Base-by-base conservation (phyloP, 2,329 filamentous ascomycete species). In the Talaromyces atroroseus region DNA sequence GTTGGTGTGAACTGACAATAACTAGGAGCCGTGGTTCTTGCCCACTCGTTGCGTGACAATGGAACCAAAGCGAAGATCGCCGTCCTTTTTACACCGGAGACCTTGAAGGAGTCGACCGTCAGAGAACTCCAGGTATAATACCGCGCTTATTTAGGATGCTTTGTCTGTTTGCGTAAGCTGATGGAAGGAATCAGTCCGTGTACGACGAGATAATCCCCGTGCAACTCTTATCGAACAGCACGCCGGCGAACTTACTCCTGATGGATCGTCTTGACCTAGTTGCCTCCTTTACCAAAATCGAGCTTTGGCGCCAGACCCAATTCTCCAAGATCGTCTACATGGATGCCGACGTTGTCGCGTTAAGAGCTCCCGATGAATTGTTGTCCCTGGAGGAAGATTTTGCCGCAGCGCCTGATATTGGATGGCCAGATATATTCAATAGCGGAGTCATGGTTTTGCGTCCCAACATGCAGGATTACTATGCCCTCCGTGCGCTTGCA, bases 341-440 rank as follows among this genome's bases (percentile, higher is more conserved):
- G 61, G 94, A 99, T 70, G 89, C 92, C 60, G 94, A 99, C 67
- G 84, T 96, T 42, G 88, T 99, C n/a, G 89, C 90, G 29, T 82
- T 96, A 60, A 82, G 91, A 63, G 90, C 92, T 34, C 89, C 92
- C 3, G 92, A 99, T 66, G 94, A 99, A 80, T 84, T 99, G 55
- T 95, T 99, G 68, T 81, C 86, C 18, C 71, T 84, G 44, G 75
- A 82, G 11, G 78, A 78, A 34, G 65, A 76, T 24, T 86, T 88
- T 63, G 84, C 85, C 24, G 85, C 94, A 2, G 91, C 89, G 11
- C 92, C 94, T 32, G 94, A 99, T 72, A 91, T 97, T 65, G 94
- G 94, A 64, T 99, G 94, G 94, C 94, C 94, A 34, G 94, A 99
- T 75, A 83, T 92, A 59, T 97, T 97, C 84, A 99, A 99, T 75